Conservation (phyloP, 768 basidiomycete genomes). For the Trametes punicea region DNA sequence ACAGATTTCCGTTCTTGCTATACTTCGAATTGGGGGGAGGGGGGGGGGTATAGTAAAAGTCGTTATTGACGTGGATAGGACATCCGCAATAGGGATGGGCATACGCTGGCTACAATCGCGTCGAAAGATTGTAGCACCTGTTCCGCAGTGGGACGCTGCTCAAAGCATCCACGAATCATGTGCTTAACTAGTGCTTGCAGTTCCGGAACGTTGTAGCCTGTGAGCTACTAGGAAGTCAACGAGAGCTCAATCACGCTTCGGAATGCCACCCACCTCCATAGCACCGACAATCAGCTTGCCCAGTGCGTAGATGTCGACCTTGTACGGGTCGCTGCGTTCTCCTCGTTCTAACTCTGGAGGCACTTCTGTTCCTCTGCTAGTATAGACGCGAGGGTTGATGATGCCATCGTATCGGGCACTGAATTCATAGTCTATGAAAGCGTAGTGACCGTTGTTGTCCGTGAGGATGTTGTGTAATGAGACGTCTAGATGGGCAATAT, state of each 20-base stretch:
- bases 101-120: conserved; percentile 42
- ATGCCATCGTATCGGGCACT: conserved; percentile 51
- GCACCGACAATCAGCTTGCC: conserved; percentile 61
- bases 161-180: conserved; percentile 56
- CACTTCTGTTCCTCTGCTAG: conserved; percentile 58
- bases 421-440: conserved; percentile 72
- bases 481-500: conserved; percentile 69
- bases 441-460: conserved; percentile 59
- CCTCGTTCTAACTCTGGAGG: conserved; percentile 66
- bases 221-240: conserved; percentile 38
- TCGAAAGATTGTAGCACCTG: conserved; percentile 52
- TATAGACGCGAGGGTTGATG: conserved; percentile 37
- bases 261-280: conserved; percentile 49
- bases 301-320: conserved; percentile 72
- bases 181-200: conserved; percentile 51
- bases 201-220: conserved; percentile 56
- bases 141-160: conserved; percentile 48
- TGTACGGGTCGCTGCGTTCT: conserved; percentile 54
- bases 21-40: too few relatives aligned
- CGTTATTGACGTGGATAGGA: background rate
- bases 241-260: conserved; percentile 1
- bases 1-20: too few relatives aligned
- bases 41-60: too few relatives aligned
- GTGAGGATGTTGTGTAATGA: conserved; percentile 67
- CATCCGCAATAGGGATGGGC: conserved; percentile 31